Evolutionary conservation across 163 green algal species (phyloP).

Genomic region (Scenedesmus sp.): DNA sequence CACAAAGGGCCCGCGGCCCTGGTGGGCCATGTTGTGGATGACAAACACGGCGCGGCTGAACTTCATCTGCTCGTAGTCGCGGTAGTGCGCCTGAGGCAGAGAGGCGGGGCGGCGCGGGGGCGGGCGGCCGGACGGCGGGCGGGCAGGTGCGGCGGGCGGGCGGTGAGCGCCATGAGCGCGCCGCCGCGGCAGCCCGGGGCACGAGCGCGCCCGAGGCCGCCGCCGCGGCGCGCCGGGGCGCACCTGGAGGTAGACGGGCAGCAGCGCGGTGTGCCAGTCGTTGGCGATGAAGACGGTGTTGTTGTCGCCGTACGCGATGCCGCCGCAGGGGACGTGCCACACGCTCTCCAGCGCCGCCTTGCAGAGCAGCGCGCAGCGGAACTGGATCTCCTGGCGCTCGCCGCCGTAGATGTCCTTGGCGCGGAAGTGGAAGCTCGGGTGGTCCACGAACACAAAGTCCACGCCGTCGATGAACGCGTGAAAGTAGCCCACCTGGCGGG

Average conservation of each 20-base stretch:
- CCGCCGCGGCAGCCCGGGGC: too few species aligned
- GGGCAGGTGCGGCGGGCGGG: too few species aligned
- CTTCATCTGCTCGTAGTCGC: constrained; percentile 92
- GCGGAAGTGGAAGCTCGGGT: constrained; percentile 79
- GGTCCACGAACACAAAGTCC: constrained; percentile 97
- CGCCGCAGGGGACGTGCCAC: constrained; percentile 93
- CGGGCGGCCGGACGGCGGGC: too few species aligned
- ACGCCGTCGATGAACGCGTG: constrained; percentile 91
- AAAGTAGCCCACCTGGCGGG: constrained; percentile 90
- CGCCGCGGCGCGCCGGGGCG: background rate
- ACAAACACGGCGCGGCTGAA: constrained; percentile 91
- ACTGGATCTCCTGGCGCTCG: constrained; percentile 68
- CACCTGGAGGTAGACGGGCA: constrained; percentile 93
- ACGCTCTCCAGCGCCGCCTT: constrained; percentile 81
- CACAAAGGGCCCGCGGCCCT: constrained; percentile 79
- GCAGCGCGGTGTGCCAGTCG: constrained; percentile 95
- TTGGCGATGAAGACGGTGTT: constrained; percentile 96
- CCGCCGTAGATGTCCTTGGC: constrained; percentile 92
- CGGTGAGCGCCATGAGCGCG: too few species aligned
- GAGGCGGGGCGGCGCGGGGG: too few species aligned
- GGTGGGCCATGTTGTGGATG: constrained; percentile 98
- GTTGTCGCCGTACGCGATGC: constrained; percentile 89
- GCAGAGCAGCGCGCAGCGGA: constrained; percentile 87
- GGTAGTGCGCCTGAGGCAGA: constrained; percentile 89
- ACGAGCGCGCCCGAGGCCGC: too few species aligned